Percentiles rank a stretch among this genome's conserved stretches.
These are phyloP conservation scores for Wickerhamomyces kurtzmanii DNA, from an alignment of 805 yeast genomes.

Conservation along the genomic window DNA sequence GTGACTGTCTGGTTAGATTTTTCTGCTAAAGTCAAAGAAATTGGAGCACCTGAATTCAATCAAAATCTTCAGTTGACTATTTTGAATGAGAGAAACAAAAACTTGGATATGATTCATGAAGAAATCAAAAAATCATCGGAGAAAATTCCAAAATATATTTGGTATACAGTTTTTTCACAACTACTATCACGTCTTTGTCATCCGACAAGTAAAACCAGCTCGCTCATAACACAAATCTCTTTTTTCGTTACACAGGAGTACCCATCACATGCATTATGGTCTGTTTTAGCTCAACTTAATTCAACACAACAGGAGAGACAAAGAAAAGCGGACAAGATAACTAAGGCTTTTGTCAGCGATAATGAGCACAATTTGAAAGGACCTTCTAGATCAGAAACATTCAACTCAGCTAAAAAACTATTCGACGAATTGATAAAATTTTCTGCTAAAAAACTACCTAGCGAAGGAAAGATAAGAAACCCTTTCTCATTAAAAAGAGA, in stretches of 20 bases:
- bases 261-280: slow-evolving; percentile 85
- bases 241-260: slow-evolving; percentile 48
- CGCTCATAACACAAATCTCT: slow-evolving; percentile 48
- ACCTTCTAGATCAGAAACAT: slow-evolving; percentile 3
- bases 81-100: slow-evolving; percentile 20
- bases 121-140: slow-evolving; percentile 34
- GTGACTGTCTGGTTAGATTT: slow-evolving; percentile 88
- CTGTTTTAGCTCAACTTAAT: slow-evolving; percentile 58
- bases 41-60: too few species aligned
- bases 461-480: slow-evolving; percentile 7
- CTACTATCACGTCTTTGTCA: slow-evolving; percentile 72
- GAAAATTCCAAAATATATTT: slow-evolving; percentile 41
- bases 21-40: slow-evolving; percentile 22
- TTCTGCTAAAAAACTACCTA: slow-evolving; percentile 12
- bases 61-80: slow-evolving; percentile 5
- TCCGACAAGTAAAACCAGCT: slow-evolving; percentile 43
- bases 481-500: slow-evolving; percentile 23
- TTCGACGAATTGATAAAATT: slow-evolving; percentile 17
- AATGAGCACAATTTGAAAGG: not conserved
- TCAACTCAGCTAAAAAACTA: slow-evolving; percentile 14
- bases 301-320: slow-evolving; percentile 42
- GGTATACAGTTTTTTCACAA: slow-evolving; percentile 86
- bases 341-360: slow-evolving; percentile 16
- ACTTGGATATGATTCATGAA: slow-evolving; percentile 36
- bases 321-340: slow-evolving; percentile 33